Evolutionary conservation across 148 eudicot genomes (phyloP).

Genomic region (Fagopyrum homotropicum): DNA sequence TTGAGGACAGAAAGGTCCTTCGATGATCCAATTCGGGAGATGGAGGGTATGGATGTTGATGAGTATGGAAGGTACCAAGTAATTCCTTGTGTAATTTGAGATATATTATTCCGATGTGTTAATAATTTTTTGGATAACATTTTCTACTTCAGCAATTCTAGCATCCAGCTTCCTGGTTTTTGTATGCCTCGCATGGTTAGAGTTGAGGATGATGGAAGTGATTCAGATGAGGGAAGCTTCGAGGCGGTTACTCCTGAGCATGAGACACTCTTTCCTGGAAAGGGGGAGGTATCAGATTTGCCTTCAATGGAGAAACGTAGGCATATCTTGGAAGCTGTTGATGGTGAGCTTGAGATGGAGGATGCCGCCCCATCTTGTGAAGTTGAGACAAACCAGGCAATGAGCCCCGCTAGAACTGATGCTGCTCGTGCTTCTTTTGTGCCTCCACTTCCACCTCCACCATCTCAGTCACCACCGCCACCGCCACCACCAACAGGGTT

Average conservation of each 20-base stretch:
- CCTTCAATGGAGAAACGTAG: conserved; percentile 50
- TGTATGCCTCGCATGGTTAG: conserved; percentile 83
- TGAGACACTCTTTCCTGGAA: conserved; percentile 36
- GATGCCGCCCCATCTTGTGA: conserved; percentile 83
- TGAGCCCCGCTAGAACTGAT: conserved; percentile 16
- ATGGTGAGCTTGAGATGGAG: conserved; percentile 99
- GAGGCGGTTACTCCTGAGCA: conserved; percentile 99
- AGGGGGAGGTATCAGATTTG: conserved; percentile 20
- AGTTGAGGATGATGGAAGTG: conserved; percentile 71
- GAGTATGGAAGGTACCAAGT: conserved; percentile 86
- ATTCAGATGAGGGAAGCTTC: conserved; percentile 84
- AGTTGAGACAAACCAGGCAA: conserved; percentile 26
- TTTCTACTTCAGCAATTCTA: conserved; percentile 69
- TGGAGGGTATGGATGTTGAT: conserved; percentile 94
- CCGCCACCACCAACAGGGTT: conserved; percentile 26
- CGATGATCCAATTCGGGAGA: conserved; percentile 88
- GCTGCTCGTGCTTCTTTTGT: conserved; percentile 27
- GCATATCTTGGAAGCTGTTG: conserved; percentile 94
- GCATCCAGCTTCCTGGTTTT: conserved; percentile 91
- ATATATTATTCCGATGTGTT: not conserved
- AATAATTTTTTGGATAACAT: conserved; percentile 5
- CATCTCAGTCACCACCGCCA: conserved; percentile 36
- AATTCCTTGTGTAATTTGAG: not conserved
- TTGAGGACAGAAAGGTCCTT: conserved; percentile 86
- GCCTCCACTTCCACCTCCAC: conserved; percentile 59